phyloP scores from a whole-genome alignment of 2,329 filamentous ascomycete genomes.

The Colletotrichum sp. region DNA sequence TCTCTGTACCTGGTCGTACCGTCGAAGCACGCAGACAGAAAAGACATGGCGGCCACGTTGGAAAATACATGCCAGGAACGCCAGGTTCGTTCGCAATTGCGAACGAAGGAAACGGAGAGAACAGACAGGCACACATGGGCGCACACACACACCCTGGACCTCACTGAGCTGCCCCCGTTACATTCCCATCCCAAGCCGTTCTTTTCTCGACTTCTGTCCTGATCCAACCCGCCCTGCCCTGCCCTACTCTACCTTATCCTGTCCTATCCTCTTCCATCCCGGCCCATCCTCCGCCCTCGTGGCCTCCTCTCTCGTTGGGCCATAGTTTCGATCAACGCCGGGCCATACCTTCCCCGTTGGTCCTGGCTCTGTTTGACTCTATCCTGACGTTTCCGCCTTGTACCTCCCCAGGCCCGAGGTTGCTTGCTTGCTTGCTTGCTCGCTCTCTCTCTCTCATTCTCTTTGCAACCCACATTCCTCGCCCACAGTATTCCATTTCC shows the following conservation, averaged over 20 bases:
- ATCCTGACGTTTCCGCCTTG: constrained; percentile 6
- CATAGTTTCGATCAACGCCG: constrained; percentile 4
- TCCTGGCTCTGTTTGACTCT: background rate
- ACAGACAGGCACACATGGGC: background rate
- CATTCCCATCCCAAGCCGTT: background rate
- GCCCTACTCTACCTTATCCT: background rate
- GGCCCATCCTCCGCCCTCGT: background rate
- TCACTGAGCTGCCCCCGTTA: background rate
- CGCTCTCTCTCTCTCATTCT: background rate
- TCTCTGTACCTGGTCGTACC: background rate
- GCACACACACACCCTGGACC: background rate
- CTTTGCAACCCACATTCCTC: background rate
- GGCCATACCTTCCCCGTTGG: background rate
- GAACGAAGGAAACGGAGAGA: constrained; percentile 12
- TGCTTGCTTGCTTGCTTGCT: background rate
- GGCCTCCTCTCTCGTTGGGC: constrained; percentile 1
- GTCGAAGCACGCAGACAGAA: background rate
- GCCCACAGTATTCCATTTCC: background rate
- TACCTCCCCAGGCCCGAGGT: background rate
- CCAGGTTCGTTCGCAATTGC: constrained; percentile 21
- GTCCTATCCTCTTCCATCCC: background rate
- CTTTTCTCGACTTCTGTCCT: background rate
- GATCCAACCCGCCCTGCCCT: background rate
- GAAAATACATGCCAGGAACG: background rate
- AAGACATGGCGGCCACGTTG: background rate